Base-by-base conservation (phyloP, 2,329 filamentous ascomycete genomes). In the Fusarium armeniacum region DNA sequence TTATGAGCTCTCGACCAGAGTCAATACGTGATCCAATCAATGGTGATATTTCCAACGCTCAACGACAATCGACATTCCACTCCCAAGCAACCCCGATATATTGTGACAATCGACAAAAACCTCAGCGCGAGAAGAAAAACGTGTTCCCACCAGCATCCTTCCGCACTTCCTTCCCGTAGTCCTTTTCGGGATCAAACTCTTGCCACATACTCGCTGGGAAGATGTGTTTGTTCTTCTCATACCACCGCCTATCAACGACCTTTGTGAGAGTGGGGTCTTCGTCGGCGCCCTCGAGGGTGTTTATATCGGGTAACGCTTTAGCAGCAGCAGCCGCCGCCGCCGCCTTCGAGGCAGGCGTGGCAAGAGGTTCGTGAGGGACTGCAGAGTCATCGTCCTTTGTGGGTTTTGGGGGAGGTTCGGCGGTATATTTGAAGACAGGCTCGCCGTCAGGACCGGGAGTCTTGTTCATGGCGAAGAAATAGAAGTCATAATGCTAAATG, bases 221-320 rank as follows among this genome's bases (percentile, higher is more conserved):
- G 61, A 99, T 98, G 80, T 99, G 96, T 81, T 98, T 99, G 79
- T 98, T 98, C 76, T 90, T 89, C 83, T 98, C 94, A 78, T 98
- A 99, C 96, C 96, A 99, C 64, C 96, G 85, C 64, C 96, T 87
- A 82, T 99, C 95, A 6, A 99, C 95, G 5, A 99, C 94, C 78
- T 98, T 98, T 5, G 95, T 98, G 67, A 92, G 81, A 5, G 87
- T 87, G 1, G 94, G 90, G 73, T 98, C 94, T 66, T 96, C 92
- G 41, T 85, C 80, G 28, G 85, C 89, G 16, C 95, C 95, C 81
- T 98, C 95, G 15, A 90, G 86, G 55, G 85, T 84, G 40, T 81
- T 82, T 47, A 89, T 82, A 49, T 85, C 83, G 16, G 83, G 79
- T 5, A 83, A 78, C 8, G 75, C 70, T 59, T 78, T 80, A 43